A percentile compares a stretch with the other conserved stretches of the same genome.
These are phyloP conservation scores for Flaveria trinervia DNA, from an alignment of 129 eudicot species.

Conservation along the genomic window DNA sequence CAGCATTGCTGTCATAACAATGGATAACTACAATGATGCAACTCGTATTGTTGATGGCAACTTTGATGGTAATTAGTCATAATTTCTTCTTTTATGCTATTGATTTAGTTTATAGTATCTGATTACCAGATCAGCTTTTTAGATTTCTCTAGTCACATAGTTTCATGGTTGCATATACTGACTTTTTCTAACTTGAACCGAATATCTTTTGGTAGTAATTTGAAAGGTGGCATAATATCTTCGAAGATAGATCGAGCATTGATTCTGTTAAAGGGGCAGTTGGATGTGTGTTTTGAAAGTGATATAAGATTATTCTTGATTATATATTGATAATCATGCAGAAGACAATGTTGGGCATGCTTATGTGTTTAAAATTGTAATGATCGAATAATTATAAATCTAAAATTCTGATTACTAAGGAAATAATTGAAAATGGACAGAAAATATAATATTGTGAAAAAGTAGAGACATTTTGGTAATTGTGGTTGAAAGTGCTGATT, in stretches of 20 bases:
- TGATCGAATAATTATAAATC: neutral
- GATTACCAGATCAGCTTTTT: neutral
- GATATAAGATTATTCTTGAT: neutral
- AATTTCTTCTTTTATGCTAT: neutral
- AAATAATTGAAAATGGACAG: neutral
- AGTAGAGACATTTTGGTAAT: neutral
- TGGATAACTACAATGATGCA: conserved; percentile 95
- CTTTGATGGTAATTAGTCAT: conserved; percentile 66
- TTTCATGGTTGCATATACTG: neutral
- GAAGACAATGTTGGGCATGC: neutral
- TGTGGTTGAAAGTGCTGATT: neutral
- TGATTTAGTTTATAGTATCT: conserved; percentile 3
- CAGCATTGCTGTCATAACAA: conserved; percentile 79
- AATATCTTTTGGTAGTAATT: neutral
- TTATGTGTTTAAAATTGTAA: neutral
- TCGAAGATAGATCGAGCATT: neutral
- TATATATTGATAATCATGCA: neutral
- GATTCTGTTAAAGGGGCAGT: neutral
- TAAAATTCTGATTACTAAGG: neutral
- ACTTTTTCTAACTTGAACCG: neutral
- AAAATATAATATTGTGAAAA: neutral
- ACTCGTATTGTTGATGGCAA: conserved; percentile 92
- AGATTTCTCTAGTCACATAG: neutral
- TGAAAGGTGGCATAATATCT: neutral
- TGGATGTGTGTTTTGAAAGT: neutral